A percentile compares a stretch with the other conserved stretches of the same genome.
These are phyloP conservation scores for Ustilago nuda DNA, from an alignment of 1,284 basidiomycete genomes.

Conservation along the genomic window DNA sequence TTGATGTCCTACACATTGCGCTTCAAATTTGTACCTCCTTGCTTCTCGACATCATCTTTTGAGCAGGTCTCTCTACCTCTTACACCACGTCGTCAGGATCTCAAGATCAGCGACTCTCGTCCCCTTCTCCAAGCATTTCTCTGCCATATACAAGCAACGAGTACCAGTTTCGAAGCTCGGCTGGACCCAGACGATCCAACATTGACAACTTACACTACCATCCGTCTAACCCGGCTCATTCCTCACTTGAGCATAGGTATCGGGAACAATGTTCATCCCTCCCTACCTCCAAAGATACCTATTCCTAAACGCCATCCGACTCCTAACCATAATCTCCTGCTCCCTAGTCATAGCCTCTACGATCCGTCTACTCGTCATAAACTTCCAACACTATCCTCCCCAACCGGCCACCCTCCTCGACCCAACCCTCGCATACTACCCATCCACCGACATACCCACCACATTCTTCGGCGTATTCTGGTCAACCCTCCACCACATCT, in stretches of 20 bases:
- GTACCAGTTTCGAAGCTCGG: neutral
- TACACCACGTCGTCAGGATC: too few species aligned
- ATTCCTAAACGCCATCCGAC: slow-evolving; percentile 43
- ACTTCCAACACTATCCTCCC: slow-evolving; percentile 34
- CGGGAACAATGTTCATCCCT: slow-evolving; percentile 33
- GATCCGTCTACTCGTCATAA: slow-evolving; percentile 23
- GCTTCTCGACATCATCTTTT: neutral
- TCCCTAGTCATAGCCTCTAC: slow-evolving; percentile 35
- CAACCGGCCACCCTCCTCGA: slow-evolving; percentile 1
- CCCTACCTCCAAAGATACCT: slow-evolving; percentile 46
- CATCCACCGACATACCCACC: slow-evolving; percentile 55
- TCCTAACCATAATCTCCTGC: slow-evolving; percentile 42
- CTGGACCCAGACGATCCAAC: neutral
- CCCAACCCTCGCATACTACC: slow-evolving; percentile 22
- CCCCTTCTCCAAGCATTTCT: neutral
- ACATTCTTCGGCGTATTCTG: slow-evolving; percentile 57
- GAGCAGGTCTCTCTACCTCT: neutral
- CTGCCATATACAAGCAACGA: too few species aligned
- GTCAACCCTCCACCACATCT: slow-evolving; percentile 51
- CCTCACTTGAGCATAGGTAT: too few species aligned
- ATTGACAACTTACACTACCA: too few species aligned
- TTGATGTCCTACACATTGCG: neutral
- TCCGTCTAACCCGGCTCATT: too few species aligned
- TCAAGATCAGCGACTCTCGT: neutral
- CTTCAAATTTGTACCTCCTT: neutral